A percentile compares a stretch with the other conserved stretches of the same genome.
phyloP scores from a whole-genome alignment of 352 stramenopile genomes.

The Globisporangium cederbergense region DNA sequence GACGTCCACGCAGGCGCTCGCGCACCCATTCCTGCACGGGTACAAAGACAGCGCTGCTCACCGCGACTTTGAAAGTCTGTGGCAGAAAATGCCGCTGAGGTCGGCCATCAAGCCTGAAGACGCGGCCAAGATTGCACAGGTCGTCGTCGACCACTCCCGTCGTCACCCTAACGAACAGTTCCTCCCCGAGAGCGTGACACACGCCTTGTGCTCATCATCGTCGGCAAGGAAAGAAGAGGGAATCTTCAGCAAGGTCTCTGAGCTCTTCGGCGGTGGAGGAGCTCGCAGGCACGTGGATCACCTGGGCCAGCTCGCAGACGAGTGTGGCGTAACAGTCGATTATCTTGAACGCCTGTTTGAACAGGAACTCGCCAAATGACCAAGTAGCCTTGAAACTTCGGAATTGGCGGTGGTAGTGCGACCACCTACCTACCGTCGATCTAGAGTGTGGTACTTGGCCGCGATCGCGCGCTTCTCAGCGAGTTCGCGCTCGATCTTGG shows the following conservation, averaged over 20 bases:
- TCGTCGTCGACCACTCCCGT: conserved; percentile 20
- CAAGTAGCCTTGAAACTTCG: neutral
- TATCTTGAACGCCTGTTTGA: conserved; percentile 16
- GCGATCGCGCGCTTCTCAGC: conserved; percentile 36
- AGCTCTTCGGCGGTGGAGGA: conserved; percentile 13
- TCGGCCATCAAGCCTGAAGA: conserved; percentile 14
- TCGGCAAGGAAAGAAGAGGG: conserved; percentile 8
- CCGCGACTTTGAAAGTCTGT: conserved; percentile 31
- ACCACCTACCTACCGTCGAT: conserved; percentile 20
- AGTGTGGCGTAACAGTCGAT: conserved; percentile 17
- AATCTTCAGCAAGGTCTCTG: conserved; percentile 16
- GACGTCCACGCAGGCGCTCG: conserved; percentile 80
- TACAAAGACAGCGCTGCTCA: conserved; percentile 38
- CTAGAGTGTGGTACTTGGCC: conserved; percentile 51
- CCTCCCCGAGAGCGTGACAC: neutral
- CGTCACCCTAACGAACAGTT: conserved; percentile 16
- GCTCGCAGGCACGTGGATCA: neutral
- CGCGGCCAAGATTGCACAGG: conserved; percentile 8
- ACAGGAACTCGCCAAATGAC: conserved; percentile 7
- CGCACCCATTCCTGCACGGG: conserved; percentile 84
- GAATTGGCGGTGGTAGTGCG: neutral
- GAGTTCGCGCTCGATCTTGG: conserved; percentile 51
- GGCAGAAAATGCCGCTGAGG: conserved; percentile 35
- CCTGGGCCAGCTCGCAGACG: conserved; percentile 13
- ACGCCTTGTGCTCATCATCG: neutral